Base-by-base conservation (phyloP, 2,329 filamentous ascomycete genomes). In the Fusarium verrucosum region DNA sequence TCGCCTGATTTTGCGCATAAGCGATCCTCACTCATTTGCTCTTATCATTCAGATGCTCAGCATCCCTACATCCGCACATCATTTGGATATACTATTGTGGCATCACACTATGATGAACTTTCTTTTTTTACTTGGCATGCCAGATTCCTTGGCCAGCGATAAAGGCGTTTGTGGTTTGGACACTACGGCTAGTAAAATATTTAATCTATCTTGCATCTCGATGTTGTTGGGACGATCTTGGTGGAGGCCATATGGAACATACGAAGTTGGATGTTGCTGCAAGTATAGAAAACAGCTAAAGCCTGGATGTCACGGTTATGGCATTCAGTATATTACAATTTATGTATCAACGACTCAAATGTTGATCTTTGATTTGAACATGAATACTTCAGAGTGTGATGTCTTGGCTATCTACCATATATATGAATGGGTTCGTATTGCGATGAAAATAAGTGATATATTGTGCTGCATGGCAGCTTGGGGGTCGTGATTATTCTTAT, bases 1-100 rank as follows among this genome's bases (percentile, higher is more conserved):
- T 50, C 53, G 51, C 53, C 53, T 66, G 54, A 65, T 66, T 69
- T 66, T 70, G 38, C 53, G 30, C 47, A 64, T 50, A 44, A 49
- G 41, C 49, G 26, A 47, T 43, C 28, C 51, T 51, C 52, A 50
- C 38, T 46, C 28, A 35, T 56, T 53, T 38, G 45, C 25, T 55
- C n/a, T 57, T 42, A 49, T 57, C 36, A 58, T 32, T 42, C 40
- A n/a, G 10, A 53, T 45, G 47, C 46, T 55, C 30, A 36, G 46
- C 50, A 57, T 58, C n/a, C 45, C 37, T 28, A 37, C 30, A 47
- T 35, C 37, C 42, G 37, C 50, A 56, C 35, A 49, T 37, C 22
- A 28, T 61, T 38, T 47, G 33, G 41, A 52, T 13, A 49, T 32
- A 30, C 38, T 33, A 50, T 20, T n/a, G 33, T 49, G 40, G 54